Evolutionary conservation across 139 green algal species (phyloP), one percentile per base, ranked within the genome.

Genomic region (Chlorella sorokiniana): DNA sequence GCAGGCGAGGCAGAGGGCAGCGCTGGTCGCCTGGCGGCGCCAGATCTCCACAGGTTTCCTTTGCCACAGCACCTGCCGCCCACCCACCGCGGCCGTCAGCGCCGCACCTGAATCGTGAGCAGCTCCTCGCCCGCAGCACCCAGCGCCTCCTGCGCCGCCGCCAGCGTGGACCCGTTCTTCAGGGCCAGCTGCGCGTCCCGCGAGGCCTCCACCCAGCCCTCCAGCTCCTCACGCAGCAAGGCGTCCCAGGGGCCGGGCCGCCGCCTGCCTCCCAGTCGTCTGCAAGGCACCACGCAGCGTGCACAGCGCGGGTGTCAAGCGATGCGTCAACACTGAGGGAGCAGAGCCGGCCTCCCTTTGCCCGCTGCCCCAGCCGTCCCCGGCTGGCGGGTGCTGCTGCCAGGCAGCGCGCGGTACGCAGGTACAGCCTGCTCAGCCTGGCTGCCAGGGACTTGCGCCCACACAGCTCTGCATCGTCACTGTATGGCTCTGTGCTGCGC

Each of bases 21-120:
- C 48, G 48, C 11, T 59, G 48, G 48, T 59, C 48, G 14, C 48
- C 48, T 59, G 48, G 48, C 16, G 14, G 48, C 48, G 48, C 48
- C 14, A 41, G 9, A 48, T 9, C 9, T 11, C n/a, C 62, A 29
- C n/a, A 69, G n/a, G 6, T 42, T 8, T 3, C 18, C 31, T 29
- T 38, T 8, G 29, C 61, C 16, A 29, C 1, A 4, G 11, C 14
- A 51, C 1, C 33, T 11, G 8, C 6, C 35, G 40, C 25, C 23
- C 23, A 70, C 33, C 5, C 4, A 2, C 33, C 23, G 6, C 52
- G 10, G 27, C 20, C 7, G 11, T 29, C 33, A 45, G 8, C 33
- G 8, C 2, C 73, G 8, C 52, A 69, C 73, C 73, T 79, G 73
- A 23, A 79, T 79, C 52, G 48, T 51, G 23, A 69, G 71, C 35